Evolutionary conservation across 129 eudicot species (phyloP), one percentile per base, ranked within the genome.

Genomic region (Flaveria robusta): DNA sequence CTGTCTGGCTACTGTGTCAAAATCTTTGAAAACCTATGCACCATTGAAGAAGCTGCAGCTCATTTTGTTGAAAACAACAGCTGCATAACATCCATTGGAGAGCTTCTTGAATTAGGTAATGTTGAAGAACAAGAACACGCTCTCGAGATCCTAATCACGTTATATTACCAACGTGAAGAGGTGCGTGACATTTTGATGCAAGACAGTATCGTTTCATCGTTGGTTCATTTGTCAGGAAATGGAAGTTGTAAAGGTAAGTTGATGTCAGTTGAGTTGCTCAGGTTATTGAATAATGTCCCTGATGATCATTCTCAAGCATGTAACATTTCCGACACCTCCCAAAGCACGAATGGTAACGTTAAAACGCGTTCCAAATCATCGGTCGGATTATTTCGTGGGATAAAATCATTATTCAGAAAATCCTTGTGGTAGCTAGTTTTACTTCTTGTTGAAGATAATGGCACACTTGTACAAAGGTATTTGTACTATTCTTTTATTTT

Each of bases 51-150:
- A 72, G 85, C 81, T 3, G 82, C 82, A 4, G 54, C 77, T 34
- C 78, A 82, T 67, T 70, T 82, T 71, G 63, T 63, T 29, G 68
- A 63, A 27, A 63, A 55, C 27, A 70, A 71, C 26, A 65, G 63
- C 4, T 82, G 85, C 52, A 65, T 82, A 13, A 11, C 19, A 22
- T 82, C 85, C 26, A 82, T 82, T 8, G 85, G 71, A 67, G 85
- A 82, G 81, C 82, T 77, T 42, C 67, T 82, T 13, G 85, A 82
- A 66, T 37, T 77, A 3, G 81, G 70, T 19, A 71, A 54, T 9
- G 82, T 77, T 31, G 85, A 82, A 77, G 85, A 82, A 71, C 82
- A 76, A 77, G 79, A 77, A 9, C 10, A 76, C 5, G 74, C 75
- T 3, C 56, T 82, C n/a, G 79, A 82, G 58, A 63, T 82, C 42